Evolutionary conservation across 129 eudicot species (phyloP), one percentile per base, ranked within the genome.

Genomic region (Flaveria ramosissima): DNA sequence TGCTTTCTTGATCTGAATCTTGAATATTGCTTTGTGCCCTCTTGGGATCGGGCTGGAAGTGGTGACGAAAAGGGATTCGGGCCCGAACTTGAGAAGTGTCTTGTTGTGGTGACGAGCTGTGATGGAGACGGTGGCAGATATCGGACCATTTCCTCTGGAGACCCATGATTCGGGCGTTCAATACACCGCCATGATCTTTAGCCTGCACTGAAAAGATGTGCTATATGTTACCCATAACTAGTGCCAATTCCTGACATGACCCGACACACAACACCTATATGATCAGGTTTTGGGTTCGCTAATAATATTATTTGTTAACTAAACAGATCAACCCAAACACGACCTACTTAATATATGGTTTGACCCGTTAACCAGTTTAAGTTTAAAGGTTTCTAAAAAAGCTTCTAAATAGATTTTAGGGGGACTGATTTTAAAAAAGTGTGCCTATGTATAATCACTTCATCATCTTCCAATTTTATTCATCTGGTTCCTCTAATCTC

Each of bases 61-160:
- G 60, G 42, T 43, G 48, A 14, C 16, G 72, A 47, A 23, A 71
- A 32, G 88, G 79, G 60, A 77, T 30, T n/a, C 61, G 64, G 30
- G 84, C 17, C 73, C 75, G 71, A 32, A 74, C 62, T 16, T 56
- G 73, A 15, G 84, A 70, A 52, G 60, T 60, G 62, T 75, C 77
- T 72, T 74, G 87, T 0, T 62, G 61, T 50, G 78, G 41, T 46
- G 86, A 59, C 12, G 16, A 46, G n/a, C 42, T 66, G 60, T 63
- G 86, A 70, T 91, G 93, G 78, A 82, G 80, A 41, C 84, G 90
- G 72, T 82, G 88, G 46, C 97, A 93, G 6, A 88, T 89, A 56
- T 89, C 96, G 42, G 81, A 86, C 97, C 98, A 93, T 83, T 94
- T 94, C 80, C 84, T 92, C 61, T 91, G 87, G 24, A 89, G 83